These are phyloP conservation scores for Ustilago lituana DNA, from an alignment of 1,284 basidiomycete species.

Conservation along the genomic window DNA sequence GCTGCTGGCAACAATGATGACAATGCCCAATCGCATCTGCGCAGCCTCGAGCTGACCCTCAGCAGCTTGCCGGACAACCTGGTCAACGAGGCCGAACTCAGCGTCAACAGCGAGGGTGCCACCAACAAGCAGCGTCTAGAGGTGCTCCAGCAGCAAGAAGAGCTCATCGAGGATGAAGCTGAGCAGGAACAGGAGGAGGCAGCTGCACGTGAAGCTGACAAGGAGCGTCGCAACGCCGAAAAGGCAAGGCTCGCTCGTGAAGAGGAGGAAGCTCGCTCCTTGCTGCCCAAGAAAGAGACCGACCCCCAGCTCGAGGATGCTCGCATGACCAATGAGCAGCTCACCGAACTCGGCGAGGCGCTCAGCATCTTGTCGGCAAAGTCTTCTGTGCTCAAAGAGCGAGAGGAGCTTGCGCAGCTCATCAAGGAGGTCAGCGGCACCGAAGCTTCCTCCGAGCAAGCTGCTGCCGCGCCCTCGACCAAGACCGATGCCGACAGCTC, in stretches of 20 bases:
- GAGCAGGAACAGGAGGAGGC: conserved; percentile 95
- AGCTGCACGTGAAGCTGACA: conserved; percentile 84
- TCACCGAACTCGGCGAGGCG: conserved; percentile 91
- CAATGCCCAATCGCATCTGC: conserved; percentile 71
- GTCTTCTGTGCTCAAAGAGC: conserved; percentile 96
- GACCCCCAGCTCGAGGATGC: conserved; percentile 71
- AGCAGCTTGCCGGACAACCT: conserved; percentile 93
- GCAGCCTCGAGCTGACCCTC: conserved; percentile 87
- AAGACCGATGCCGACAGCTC: neutral
- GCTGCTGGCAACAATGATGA: conserved; percentile 38
- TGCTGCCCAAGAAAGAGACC: conserved; percentile 56
- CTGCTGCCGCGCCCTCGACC: conserved; percentile 4
- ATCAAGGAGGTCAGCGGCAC: conserved; percentile 77
- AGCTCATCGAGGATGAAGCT: conserved; percentile 98
- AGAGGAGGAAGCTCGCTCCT: conserved; percentile 54
- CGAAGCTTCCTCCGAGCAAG: conserved; percentile 13
- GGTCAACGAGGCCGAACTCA: conserved; percentile 94
- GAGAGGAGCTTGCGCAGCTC: conserved; percentile 85
- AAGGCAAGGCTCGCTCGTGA: conserved; percentile 56
- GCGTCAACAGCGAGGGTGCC: conserved; percentile 90
- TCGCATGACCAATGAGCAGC: conserved; percentile 95
- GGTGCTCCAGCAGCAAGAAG: conserved; percentile 96
- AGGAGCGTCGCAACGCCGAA: conserved; percentile 76
- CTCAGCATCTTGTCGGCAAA: conserved; percentile 90
- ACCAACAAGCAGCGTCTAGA: conserved; percentile 98